Percentiles rank a stretch among this genome's conserved stretches.
Conservation (phyloP, 106 monocot genomes). For the Xerophyta viscosa region DNA sequence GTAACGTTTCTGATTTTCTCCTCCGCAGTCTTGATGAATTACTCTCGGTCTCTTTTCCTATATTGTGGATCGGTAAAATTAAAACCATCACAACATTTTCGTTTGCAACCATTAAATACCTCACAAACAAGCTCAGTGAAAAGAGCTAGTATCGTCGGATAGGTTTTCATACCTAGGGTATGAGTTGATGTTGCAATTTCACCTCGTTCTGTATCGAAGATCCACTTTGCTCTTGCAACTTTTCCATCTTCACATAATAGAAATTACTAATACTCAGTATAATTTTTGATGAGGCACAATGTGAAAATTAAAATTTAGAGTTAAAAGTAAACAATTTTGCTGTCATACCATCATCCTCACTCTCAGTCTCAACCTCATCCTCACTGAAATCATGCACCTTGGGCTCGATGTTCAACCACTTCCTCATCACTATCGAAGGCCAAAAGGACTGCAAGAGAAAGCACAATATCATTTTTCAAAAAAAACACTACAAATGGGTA, state of each 20-base stretch:
- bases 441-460: conserved; percentile 13
- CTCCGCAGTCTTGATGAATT: conserved; percentile 17
- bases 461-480: not conserved
- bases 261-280: not conserved
- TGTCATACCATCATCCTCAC: conserved; percentile 26
- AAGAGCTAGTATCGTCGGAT: too few species aligned
- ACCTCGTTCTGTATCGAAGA: not conserved
- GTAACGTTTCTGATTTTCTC: conserved; percentile 77
- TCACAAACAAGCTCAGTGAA: too few species aligned
- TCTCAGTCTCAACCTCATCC: conserved; percentile 31
- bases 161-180: conserved; percentile 12
- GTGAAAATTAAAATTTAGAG: too few species aligned
- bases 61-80: too few species aligned
- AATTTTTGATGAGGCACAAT: not conserved
- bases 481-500: not conserved
- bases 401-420: conserved; percentile 31
- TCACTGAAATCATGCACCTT: conserved; percentile 29
- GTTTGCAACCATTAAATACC: too few species aligned
- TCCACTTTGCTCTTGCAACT: not conserved
- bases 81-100: conserved; percentile 2
- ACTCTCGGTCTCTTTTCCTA: conserved; percentile 17
- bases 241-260: conserved; percentile 4
- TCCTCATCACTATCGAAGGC: conserved; percentile 22
- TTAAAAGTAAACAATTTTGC: not conserved
- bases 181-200: not conserved